phyloP scores from a whole-genome alignment of 2,329 filamentous ascomycete genomes.

The Nothomitra cinnamomea region DNA sequence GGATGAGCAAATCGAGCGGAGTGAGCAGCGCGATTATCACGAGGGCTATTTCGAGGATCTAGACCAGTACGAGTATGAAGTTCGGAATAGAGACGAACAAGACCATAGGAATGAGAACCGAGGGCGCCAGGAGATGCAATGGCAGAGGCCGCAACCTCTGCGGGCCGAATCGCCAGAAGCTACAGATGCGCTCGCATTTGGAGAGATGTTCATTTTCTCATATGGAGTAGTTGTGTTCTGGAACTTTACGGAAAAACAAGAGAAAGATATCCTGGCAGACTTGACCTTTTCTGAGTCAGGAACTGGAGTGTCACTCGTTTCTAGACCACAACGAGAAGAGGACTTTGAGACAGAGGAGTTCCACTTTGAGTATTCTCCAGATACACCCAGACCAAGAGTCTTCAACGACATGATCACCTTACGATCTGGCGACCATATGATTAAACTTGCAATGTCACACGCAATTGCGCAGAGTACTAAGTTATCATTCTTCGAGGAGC shows the following conservation, averaged over 20 bases:
- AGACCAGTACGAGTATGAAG: slow-evolving; percentile 33
- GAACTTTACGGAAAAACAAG: slow-evolving; percentile 94
- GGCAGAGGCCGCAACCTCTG: not conserved
- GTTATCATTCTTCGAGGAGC: slow-evolving; percentile 86
- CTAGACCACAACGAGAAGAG: slow-evolving; percentile 63
- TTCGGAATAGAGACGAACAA: not conserved
- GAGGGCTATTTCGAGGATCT: slow-evolving; percentile 80
- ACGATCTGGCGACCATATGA: slow-evolving; percentile 92
- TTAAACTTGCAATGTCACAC: slow-evolving; percentile 93
- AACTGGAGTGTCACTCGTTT: slow-evolving; percentile 49
- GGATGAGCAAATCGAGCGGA: slow-evolving; percentile 90
- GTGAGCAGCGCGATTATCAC: slow-evolving; percentile 73
- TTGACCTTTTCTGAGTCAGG: slow-evolving; percentile 70
- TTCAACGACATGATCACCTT: slow-evolving; percentile 99
- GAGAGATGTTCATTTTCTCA: slow-evolving; percentile 92
- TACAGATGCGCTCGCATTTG: slow-evolving; percentile 55
- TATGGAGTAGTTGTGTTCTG: slow-evolving; percentile 97
- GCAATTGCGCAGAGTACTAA: slow-evolving; percentile 96
- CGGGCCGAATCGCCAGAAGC: slow-evolving; percentile 2
- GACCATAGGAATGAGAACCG: slow-evolving; percentile 3
- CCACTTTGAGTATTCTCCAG: slow-evolving; percentile 87
- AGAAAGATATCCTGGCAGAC: slow-evolving; percentile 91
- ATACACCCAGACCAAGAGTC: slow-evolving; percentile 73
- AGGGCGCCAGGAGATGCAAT: not conserved
- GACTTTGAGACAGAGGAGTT: slow-evolving; percentile 98